phyloP scores from a whole-genome alignment of 495 filamentous ascomycete species.

The Trichocladium uniseriatum region DNA sequence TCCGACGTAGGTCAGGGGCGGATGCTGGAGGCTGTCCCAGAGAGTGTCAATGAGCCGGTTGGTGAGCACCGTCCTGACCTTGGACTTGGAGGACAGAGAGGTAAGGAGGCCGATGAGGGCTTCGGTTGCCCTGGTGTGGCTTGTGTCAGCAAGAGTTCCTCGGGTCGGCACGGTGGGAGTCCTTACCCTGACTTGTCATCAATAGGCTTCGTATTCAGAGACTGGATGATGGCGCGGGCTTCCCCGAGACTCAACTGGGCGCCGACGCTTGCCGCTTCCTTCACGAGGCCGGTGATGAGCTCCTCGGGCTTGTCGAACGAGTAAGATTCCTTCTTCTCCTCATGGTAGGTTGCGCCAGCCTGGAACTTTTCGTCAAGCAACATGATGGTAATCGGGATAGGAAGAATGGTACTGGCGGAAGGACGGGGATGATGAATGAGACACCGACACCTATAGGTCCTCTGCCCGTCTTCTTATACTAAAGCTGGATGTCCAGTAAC shows the following conservation, averaged over 20 bases:
- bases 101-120: conserved; percentile 28
- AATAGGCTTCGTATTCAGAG: conserved; percentile 22
- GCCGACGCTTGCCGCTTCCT: conserved; percentile 18
- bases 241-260: conserved; percentile 18
- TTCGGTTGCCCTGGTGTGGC: conserved; percentile 21
- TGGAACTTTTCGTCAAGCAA: too few relatives aligned
- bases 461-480: too few relatives aligned
- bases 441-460: too few relatives aligned
- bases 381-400: too few relatives aligned
- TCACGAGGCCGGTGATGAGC: conserved; percentile 22
- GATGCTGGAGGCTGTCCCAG: conserved; percentile 62
- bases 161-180: too few relatives aligned
- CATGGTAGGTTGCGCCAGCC: too few relatives aligned
- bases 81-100: conserved; percentile 46
- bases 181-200: conserved; percentile 21
- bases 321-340: neutral
- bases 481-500: too few relatives aligned
- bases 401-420: too few relatives aligned
- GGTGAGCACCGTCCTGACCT: conserved; percentile 44
- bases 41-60: conserved; percentile 51
- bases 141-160: too few relatives aligned
- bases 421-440: too few relatives aligned
- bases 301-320: conserved; percentile 23
- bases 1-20: conserved; percentile 50
- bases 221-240: conserved; percentile 19